Evolutionary conservation across 2,329 filamentous ascomycete genomes (phyloP), one percentile per base, ranked within the genome.

Genomic region (Pseudohalonectria lignicola): DNA sequence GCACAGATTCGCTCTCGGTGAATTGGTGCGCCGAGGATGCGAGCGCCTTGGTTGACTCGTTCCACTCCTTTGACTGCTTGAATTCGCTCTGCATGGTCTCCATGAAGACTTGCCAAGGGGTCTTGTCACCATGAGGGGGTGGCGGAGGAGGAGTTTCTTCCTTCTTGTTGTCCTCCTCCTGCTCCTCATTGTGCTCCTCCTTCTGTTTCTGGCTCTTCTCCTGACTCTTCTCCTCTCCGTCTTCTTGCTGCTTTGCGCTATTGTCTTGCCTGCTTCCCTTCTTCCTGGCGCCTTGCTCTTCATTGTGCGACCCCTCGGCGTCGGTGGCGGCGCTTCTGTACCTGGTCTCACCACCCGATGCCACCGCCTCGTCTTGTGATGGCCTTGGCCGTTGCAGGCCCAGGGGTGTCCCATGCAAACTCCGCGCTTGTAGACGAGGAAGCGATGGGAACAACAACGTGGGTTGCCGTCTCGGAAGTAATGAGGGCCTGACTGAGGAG

Each of bases 21-120:
- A 98, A 92, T 52, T 95, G 80, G 54, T 94, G 82, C 15, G 90
- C 86, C 5, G 83, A 85, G 35, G 85, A 86, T 15, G 86, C 84
- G 31, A 98, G 74, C 47, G 92, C 86, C 66, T 98, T 96, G 31
- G 90, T 98, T 31, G 86, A 94, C 56, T 98, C 92, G 54, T 98
- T 94, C 92, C 92, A 98, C 60, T 98, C 92, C 57, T 96, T 94
- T 13, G 88, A 96, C 37, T 86, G 84, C 61, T 95, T 87, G 64
- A 98, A 94, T 62, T 98, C 92, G 41, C 71, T 74, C 59, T 86
- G 78, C 62, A 98, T 76, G n/a, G 92, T 98, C 56, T 98, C 92
- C 54, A 86, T 86, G 66, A 98, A 98, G 23, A 98, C 92, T 59
- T 96, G 86, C 88, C 92, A 96, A 39, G 92, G 92, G 3, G 90